phyloP scores from a whole-genome alignment of 2,329 filamentous ascomycete genomes.

The Cladophialophora yegresii region DNA sequence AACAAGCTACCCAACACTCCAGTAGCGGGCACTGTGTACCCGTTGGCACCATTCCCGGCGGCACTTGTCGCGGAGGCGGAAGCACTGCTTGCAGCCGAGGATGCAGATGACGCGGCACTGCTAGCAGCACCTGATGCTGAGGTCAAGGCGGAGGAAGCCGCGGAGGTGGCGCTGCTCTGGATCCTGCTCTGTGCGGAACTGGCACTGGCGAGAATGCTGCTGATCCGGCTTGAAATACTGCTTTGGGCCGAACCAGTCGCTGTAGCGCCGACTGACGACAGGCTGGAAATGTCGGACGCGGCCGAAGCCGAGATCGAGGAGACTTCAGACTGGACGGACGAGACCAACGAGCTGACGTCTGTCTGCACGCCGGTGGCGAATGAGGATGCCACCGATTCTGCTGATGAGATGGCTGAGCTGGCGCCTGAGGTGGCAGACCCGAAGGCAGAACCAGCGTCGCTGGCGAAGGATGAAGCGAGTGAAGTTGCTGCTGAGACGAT shows the following conservation, averaged over 20 bases:
- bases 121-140: constrained; percentile 20
- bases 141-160: constrained; percentile 17
- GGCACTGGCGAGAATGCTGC: constrained; percentile 25
- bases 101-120: constrained; percentile 12
- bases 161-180: constrained; percentile 17
- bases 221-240: constrained; percentile 29
- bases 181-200: constrained; percentile 17
- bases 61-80: constrained; percentile 17
- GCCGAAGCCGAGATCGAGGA: constrained; percentile 20
- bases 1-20: constrained; percentile 28
- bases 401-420: constrained; percentile 13
- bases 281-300: constrained; percentile 22
- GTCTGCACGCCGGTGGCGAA: constrained; percentile 17
- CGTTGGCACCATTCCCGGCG: constrained; percentile 22
- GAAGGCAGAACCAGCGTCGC: constrained; percentile 14
- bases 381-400: constrained; percentile 25
- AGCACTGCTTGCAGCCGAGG: constrained; percentile 9
- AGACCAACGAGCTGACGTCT: constrained; percentile 18
- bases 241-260: constrained; percentile 19
- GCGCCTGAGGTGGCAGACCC: constrained; percentile 18
- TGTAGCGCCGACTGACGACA: constrained; percentile 25
- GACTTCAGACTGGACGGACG: constrained; percentile 16
- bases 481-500: constrained; percentile 23
- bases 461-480: constrained; percentile 18
- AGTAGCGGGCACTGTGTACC: constrained; percentile 20